Evolutionary conservation across 129 eudicot species (phyloP).

Genomic region (Chrysanthemum seticuspe): DNA sequence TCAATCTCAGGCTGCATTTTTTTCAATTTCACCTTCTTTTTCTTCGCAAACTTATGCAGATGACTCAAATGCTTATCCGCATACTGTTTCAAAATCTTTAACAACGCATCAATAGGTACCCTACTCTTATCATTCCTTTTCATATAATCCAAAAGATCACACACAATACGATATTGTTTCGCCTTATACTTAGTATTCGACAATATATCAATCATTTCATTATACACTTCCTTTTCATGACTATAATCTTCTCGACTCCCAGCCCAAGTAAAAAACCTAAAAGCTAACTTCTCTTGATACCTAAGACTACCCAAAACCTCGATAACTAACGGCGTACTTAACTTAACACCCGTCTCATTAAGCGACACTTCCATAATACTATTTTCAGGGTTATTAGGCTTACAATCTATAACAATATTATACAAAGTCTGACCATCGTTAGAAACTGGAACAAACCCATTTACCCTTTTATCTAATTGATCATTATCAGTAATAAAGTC

Average conservation of each 20-base stretch:
- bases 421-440: conserved; percentile 51
- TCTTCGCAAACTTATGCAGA: conserved; percentile 81
- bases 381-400: conserved; percentile 37
- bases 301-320: conserved; percentile 62
- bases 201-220: conserved; percentile 74
- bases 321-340: conserved; percentile 61
- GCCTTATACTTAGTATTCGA: conserved; percentile 79
- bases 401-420: conserved; percentile 43
- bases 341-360: conserved; percentile 36
- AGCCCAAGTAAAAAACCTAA: conserved; percentile 88
- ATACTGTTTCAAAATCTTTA: conserved; percentile 61
- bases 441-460: conserved; percentile 10
- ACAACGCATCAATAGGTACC: conserved; percentile 63
- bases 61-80: conserved; percentile 78
- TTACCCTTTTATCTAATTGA: conserved; percentile 18
- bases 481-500: not conserved
- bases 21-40: conserved; percentile 75
- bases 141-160: conserved; percentile 83
- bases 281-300: conserved; percentile 71
- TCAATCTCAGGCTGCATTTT: conserved; percentile 71
- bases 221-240: conserved; percentile 68
- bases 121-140: conserved; percentile 55
- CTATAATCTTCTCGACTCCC: conserved; percentile 65
- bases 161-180: conserved; percentile 72
- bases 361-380: conserved; percentile 58